Evolutionary conservation across 2,329 filamentous ascomycete genomes (phyloP), one percentile per base, ranked within the genome.

Genomic region (Aspergillus sp.): DNA sequence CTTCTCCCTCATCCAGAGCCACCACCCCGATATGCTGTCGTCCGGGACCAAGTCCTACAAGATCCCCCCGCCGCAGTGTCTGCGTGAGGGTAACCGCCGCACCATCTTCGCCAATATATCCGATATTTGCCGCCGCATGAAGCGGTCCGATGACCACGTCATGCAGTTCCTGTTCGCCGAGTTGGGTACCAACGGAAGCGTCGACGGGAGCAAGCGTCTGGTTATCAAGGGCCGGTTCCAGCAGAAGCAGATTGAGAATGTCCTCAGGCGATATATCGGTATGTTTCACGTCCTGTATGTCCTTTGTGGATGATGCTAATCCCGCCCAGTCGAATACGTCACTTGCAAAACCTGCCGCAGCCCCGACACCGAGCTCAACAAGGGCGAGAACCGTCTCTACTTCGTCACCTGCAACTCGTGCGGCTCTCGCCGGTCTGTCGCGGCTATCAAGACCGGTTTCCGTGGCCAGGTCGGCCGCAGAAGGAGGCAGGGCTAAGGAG

Each of bases 201-300:
- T 94, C 35, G 91, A 95, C 67, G 91, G 89, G 50, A 85, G 76
- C 66, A 79, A 86, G 64, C 80, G 89, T 57, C 67, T 98, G 53
- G 88, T 98, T 58, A 98, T 98, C 75, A 95, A 94, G 75, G 91
- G 91, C 72, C 85, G 91, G 58, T 98, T 98, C 82, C 89, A 96
- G 66, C 89, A 96, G 71, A 95, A 95, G 70, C 89, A 96, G 71
- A 88, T 96, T 58, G 91, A 98, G 72, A 94, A 93, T 66, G 86
- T 96, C 33, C 67, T 96, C 58, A 75, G 89, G 68, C 84, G 89
- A 71, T 94, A 94, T 64, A 95, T 94, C 60, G 83, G 82, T 86
- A 69, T 62, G 78, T 72, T 42, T 29, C 14, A 30, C 22, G 20
- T 25, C n/a, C n/a, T n/a, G n/a, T n/a, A n/a, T n/a, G n/a, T n/a